Evolutionary conservation across 441 rosid genomes (phyloP).

Genomic region (Omphalea diandra): DNA sequence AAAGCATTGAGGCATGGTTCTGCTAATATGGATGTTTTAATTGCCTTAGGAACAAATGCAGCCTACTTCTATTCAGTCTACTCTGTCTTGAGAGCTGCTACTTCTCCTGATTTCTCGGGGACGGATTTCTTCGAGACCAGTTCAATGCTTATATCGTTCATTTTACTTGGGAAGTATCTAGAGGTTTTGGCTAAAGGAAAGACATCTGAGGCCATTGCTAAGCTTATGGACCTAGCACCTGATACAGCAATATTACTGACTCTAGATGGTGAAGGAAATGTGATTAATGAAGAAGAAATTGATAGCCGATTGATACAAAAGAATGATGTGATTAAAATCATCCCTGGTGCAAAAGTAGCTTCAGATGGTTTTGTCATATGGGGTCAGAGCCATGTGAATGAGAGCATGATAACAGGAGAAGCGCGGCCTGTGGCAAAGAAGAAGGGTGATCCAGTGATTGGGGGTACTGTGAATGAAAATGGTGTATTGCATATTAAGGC

Average conservation of each 20-base stretch:
- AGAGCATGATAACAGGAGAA: conserved; percentile 98
- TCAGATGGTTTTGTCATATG: conserved; percentile 86
- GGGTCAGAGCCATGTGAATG: conserved; percentile 96
- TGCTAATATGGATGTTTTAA: conserved; percentile 93
- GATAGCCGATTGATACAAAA: conserved; percentile 80
- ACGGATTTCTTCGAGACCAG: conserved; percentile 95
- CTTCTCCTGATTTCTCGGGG: conserved; percentile 56
- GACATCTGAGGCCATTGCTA: conserved; percentile 95
- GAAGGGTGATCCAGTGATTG: conserved; percentile 80
- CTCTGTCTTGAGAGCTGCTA: conserved; percentile 72
- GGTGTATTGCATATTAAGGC: conserved; percentile 79
- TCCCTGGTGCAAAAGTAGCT: conserved; percentile 91
- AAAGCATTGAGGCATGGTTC: conserved; percentile 76
- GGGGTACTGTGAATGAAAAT: conserved; percentile 88
- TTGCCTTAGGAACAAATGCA: conserved; percentile 89
- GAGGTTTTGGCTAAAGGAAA: conserved; percentile 89
- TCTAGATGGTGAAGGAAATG: conserved; percentile 63
- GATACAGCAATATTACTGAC: conserved; percentile 65
- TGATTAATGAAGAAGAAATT: conserved; percentile 64
- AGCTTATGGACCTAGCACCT: conserved; percentile 84
- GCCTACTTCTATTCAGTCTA: conserved; percentile 90
- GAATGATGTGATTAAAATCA: conserved; percentile 74
- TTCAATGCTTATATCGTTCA: conserved; percentile 89
- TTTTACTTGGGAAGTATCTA: conserved; percentile 86
- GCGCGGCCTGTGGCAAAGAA: conserved; percentile 83